These are phyloP conservation scores for Juglanconis sp. DNA, from an alignment of 2,329 filamentous ascomycete species.

Conservation along the genomic window DNA sequence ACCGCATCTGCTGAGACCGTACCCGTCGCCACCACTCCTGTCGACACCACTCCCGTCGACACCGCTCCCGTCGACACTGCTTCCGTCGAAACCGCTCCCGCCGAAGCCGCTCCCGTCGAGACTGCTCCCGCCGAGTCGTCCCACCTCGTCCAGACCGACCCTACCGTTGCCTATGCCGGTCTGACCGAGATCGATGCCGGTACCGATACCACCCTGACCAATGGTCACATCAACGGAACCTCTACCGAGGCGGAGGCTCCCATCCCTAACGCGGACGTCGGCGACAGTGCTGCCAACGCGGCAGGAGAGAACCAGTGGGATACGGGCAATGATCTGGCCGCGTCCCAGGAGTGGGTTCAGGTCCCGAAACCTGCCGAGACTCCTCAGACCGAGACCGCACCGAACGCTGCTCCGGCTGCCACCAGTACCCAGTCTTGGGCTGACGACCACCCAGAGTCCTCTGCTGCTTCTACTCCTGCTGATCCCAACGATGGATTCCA, in stretches of 20 bases:
- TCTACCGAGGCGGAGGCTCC: slow-evolving; percentile 31
- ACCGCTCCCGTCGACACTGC: slow-evolving; percentile 23
- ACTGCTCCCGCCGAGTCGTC: slow-evolving; percentile 25
- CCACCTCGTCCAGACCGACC: slow-evolving; percentile 51
- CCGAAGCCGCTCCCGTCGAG: slow-evolving; percentile 33
- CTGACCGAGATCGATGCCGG: slow-evolving; percentile 63
- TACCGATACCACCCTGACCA: slow-evolving; percentile 38
- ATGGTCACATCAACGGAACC: slow-evolving; percentile 40
- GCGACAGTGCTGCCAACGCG: slow-evolving; percentile 53
- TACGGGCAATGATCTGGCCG: slow-evolving; percentile 37
- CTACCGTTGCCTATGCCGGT: slow-evolving; percentile 63
- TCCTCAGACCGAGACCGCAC: slow-evolving; percentile 68
- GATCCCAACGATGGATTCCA: slow-evolving; percentile 66
- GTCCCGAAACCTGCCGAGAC: slow-evolving; percentile 68
- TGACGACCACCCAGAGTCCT: slow-evolving; percentile 66
- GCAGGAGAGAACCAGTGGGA: slow-evolving; percentile 69
- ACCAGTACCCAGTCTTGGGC: slow-evolving; percentile 70
- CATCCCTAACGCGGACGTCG: slow-evolving; percentile 48
- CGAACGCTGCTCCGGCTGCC: slow-evolving; percentile 58
- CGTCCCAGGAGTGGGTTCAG: slow-evolving; percentile 68
- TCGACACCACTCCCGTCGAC: slow-evolving; percentile 27
- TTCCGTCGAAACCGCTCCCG: slow-evolving; percentile 25
- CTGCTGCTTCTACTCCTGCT: slow-evolving; percentile 32
- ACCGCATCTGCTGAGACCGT: slow-evolving; percentile 26
- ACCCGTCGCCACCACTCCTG: slow-evolving; percentile 19